phyloP scores from a whole-genome alignment of 805 yeast genomes.

The Candida sanyiensis region DNA sequence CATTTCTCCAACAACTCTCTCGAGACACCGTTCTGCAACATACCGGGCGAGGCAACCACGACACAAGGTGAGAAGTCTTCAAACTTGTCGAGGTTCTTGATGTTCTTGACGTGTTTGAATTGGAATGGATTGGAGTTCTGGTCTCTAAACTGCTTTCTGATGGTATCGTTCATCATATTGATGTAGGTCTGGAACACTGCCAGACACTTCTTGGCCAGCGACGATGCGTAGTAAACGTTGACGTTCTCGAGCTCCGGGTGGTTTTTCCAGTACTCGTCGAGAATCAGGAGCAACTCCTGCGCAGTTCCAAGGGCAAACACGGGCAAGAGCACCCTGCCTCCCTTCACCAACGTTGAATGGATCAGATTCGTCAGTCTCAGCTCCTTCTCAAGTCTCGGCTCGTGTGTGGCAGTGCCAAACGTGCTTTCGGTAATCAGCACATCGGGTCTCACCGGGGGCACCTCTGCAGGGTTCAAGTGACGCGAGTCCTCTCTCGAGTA shows the following conservation, averaged over 20 bases:
- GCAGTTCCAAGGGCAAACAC: constrained; percentile 97
- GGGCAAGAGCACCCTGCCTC: constrained; percentile 89
- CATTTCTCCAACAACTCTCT: constrained; percentile 87
- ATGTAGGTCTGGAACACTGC: constrained; percentile 96
- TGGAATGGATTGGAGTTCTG: constrained; percentile 85
- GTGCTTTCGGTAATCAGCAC: constrained; percentile 91
- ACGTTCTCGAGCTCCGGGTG: constrained; percentile 78
- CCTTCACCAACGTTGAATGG: constrained; percentile 76
- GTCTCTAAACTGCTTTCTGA: constrained; percentile 68
- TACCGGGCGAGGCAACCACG: constrained; percentile 95
- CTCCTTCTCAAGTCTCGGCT: constrained; percentile 84
- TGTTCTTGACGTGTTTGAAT: constrained; percentile 76
- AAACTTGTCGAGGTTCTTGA: constrained; percentile 73
- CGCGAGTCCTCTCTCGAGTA: constrained; percentile 94
- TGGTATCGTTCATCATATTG: constrained; percentile 94
- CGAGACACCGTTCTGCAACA: constrained; percentile 95
- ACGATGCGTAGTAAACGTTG: constrained; percentile 86
- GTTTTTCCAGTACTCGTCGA: constrained; percentile 91
- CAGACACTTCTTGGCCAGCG: constrained; percentile 91
- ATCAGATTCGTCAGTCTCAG: constrained; percentile 71
- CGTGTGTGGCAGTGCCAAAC: constrained; percentile 96
- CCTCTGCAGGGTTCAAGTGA: constrained; percentile 91
- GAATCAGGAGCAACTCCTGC: constrained; percentile 81
- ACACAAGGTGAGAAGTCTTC: constrained; percentile 96
- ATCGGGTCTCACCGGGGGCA: constrained; percentile 85